A percentile compares a stretch with the other conserved stretches of the same genome.
phyloP scores from a whole-genome alignment of 306 rosid genomes.

The Calophaca sinica region DNA sequence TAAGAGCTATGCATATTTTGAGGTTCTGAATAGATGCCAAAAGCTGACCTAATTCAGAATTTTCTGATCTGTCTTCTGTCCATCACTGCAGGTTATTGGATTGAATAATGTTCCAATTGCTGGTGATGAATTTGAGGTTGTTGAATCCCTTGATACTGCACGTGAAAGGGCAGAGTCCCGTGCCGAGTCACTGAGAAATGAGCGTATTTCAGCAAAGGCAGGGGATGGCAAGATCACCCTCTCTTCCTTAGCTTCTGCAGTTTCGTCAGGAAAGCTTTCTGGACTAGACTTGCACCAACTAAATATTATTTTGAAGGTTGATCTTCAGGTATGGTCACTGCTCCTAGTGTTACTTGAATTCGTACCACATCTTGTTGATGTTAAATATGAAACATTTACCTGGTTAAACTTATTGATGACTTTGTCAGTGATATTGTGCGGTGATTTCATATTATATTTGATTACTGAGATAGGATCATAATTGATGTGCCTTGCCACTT shows the following conservation, averaged over 20 bases:
- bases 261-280: constrained; percentile 79
- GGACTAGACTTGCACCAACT: constrained; percentile 97
- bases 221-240: constrained; percentile 98
- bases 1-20: neutral
- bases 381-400: constrained; percentile 34
- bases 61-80: constrained; percentile 33
- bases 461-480: constrained; percentile 21
- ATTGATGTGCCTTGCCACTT: constrained; percentile 16
- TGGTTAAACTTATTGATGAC: constrained; percentile 32
- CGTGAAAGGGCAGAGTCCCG: constrained; percentile 91
- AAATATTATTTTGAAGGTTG: constrained; percentile 91
- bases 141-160: constrained; percentile 84
- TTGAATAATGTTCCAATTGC: constrained; percentile 90
- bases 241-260: constrained; percentile 97
- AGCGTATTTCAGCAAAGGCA: constrained; percentile 95
- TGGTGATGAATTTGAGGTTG: constrained; percentile 93
- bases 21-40: constrained; percentile 37
- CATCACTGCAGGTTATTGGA: constrained; percentile 74
- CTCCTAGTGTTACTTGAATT: constrained; percentile 31
- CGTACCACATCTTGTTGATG: constrained; percentile 23
- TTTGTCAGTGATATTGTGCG: constrained; percentile 4
- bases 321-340: constrained; percentile 82
- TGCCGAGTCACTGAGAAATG: constrained; percentile 72
- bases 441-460: constrained; percentile 29
- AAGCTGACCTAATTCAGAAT: constrained; percentile 3